A percentile compares a stretch with the other conserved stretches of the same genome.
phyloP scores from a whole-genome alignment of 2,329 filamentous ascomycete species.

The Cadophora sp. region DNA sequence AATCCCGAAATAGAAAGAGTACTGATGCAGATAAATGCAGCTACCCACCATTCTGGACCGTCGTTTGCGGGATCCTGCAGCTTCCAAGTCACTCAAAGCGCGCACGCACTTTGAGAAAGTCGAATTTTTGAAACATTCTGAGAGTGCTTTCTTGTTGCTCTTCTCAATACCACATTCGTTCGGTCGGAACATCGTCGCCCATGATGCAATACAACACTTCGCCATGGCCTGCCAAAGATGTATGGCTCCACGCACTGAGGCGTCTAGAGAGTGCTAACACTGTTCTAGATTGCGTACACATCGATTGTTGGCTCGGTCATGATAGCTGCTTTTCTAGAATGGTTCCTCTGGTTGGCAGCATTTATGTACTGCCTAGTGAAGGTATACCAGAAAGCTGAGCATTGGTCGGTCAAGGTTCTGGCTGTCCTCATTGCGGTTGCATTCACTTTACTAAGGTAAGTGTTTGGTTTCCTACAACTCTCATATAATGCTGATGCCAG shows the following conservation, averaged over 20 bases:
- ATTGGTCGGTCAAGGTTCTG: conserved; percentile 81
- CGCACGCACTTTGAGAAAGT: conserved; percentile 19
- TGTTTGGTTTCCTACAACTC: background rate
- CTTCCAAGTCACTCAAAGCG: conserved; percentile 20
- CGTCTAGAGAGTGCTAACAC: conserved; percentile 22
- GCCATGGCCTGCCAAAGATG: conserved; percentile 59
- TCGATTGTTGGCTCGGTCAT: conserved; percentile 81
- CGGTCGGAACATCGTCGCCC: conserved; percentile 13
- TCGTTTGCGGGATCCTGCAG: conserved; percentile 31
- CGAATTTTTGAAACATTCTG: conserved; percentile 13
- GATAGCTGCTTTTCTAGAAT: conserved; percentile 86
- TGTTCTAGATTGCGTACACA: conserved; percentile 79
- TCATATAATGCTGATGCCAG: background rate
- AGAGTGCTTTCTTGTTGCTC: conserved; percentile 13
- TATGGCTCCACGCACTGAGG: conserved; percentile 41
- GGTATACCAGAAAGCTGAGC: conserved; percentile 87
- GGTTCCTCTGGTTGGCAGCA: conserved; percentile 93
- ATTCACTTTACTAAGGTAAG: conserved; percentile 79
- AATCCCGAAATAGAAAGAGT: conserved; percentile 14
- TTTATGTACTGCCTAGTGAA: conserved; percentile 92
- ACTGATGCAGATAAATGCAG: conserved; percentile 33
- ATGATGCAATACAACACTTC: conserved; percentile 51
- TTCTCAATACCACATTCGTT: conserved; percentile 5
- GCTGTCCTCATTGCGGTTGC: conserved; percentile 76
- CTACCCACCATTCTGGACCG: conserved; percentile 26